Conservation (phyloP, 345 rosid genomes). For the Cardamine chenopodiifolia region DNA sequence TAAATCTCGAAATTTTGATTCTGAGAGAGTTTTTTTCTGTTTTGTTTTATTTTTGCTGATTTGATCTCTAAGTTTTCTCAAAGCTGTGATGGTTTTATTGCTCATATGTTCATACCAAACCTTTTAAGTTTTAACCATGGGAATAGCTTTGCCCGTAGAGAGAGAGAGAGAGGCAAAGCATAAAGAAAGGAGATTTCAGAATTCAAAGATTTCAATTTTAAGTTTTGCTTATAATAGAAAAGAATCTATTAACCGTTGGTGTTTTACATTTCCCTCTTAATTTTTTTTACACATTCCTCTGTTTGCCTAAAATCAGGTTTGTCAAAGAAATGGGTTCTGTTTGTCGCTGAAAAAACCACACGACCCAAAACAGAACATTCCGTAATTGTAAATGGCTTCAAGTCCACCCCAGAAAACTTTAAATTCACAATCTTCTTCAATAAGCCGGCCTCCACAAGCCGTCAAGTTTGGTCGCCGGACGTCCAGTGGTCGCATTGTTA, state of each 20-base stretch:
- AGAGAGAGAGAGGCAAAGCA: constrained; percentile 36
- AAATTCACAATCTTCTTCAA: constrained; percentile 48
- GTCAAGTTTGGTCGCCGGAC: constrained; percentile 70
- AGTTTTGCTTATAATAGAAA: constrained; percentile 38
- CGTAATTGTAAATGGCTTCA: constrained; percentile 43
- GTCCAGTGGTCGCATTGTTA: constrained; percentile 67
- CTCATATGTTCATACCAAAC: background rate
- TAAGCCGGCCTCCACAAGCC: constrained; percentile 56
- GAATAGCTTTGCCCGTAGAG: constrained; percentile 7
- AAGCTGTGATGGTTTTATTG: constrained; percentile 8
- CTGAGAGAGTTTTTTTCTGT: background rate
- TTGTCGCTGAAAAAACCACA: constrained; percentile 37
- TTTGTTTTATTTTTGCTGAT: background rate
- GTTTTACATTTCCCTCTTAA: constrained; percentile 27
- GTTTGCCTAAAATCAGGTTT: constrained; percentile 35
- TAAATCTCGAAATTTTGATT: background rate
- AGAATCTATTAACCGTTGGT: constrained; percentile 33
- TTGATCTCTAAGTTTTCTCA: background rate
- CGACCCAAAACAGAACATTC: constrained; percentile 28
- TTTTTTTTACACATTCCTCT: constrained; percentile 26
- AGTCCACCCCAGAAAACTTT: constrained; percentile 51
- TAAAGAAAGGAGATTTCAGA: constrained; percentile 38
- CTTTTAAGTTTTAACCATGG: background rate
- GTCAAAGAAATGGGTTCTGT: constrained; percentile 42
- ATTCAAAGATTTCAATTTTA: constrained; percentile 18